phyloP scores from a whole-genome alignment of 2,329 filamentous ascomycete species.

The Stagonosporopsis vannaccii region DNA sequence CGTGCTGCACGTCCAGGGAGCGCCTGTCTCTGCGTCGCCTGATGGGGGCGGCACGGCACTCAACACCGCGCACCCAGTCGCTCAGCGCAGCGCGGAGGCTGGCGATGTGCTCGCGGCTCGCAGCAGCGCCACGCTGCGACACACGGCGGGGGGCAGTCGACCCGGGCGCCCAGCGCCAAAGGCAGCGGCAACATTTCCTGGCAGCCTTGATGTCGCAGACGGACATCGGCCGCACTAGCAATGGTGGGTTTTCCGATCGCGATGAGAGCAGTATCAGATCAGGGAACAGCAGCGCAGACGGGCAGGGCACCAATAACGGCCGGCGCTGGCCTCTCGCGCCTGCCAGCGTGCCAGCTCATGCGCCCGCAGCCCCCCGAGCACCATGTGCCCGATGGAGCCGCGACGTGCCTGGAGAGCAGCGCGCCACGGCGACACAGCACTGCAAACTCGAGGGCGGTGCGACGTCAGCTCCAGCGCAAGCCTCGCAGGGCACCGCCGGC shows the following conservation, averaged over 20 bases:
- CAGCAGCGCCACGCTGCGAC: neutral
- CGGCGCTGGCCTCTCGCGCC: neutral
- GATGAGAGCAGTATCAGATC: constrained; percentile 6
- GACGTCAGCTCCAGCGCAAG: neutral
- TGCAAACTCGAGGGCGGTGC: constrained; percentile 2
- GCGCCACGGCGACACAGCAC: neutral
- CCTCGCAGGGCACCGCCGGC: neutral
- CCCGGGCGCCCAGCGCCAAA: neutral
- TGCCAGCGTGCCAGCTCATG: constrained; percentile 13
- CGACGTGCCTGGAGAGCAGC: neutral
- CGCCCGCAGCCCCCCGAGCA: constrained; percentile 2
- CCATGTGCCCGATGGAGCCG: neutral
- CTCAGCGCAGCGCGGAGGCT: neutral
- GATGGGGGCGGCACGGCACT: constrained; percentile 6
- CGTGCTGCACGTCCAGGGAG: constrained; percentile 15
- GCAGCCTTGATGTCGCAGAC: constrained; percentile 7
- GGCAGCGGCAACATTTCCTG: neutral
- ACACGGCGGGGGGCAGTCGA: neutral
- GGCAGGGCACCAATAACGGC: constrained; percentile 12
- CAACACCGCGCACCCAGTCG: constrained; percentile 1
- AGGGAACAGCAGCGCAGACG: constrained; percentile 10
- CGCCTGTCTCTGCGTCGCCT: constrained; percentile 7
- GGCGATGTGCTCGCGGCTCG: neutral
- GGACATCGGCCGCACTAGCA: constrained; percentile 17
- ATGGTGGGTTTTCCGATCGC: constrained; percentile 15